Percentiles rank a stretch among this genome's conserved stretches.
Evolutionary conservation across 257 asterid species (phyloP).

Genomic region (Plectranthus barbatus): DNA sequence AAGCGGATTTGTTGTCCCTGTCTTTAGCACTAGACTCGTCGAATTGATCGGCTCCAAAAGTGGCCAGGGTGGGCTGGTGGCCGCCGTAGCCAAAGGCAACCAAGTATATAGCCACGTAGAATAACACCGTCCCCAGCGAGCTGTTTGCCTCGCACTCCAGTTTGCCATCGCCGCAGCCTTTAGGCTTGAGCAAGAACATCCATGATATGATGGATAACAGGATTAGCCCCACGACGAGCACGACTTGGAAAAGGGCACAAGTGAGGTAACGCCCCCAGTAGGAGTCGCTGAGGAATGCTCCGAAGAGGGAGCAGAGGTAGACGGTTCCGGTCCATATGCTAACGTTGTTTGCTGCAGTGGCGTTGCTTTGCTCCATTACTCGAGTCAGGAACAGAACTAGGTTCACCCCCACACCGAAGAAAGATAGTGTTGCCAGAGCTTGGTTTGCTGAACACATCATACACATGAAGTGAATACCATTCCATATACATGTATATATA

Average conservation of each 20-base stretch:
- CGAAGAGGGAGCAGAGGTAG: slow-evolving; percentile 34
- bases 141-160: slow-evolving; percentile 7
- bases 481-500: neutral
- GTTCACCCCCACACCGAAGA: slow-evolving; percentile 42
- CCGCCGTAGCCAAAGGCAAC: slow-evolving; percentile 84
- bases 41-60: slow-evolving; percentile 77
- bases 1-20: slow-evolving; percentile 25
- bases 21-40: slow-evolving; percentile 30
- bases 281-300: slow-evolving; percentile 43
- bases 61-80: slow-evolving; percentile 76
- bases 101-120: slow-evolving; percentile 60
- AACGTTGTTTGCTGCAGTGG: slow-evolving; percentile 37
- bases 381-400: slow-evolving; percentile 35
- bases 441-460: slow-evolving; percentile 28
- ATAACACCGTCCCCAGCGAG: slow-evolving; percentile 17
- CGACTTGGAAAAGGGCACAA: slow-evolving; percentile 34
- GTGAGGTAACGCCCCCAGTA: slow-evolving; percentile 67
- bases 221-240: slow-evolving; percentile 23
- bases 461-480: neutral
- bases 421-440: slow-evolving; percentile 34
- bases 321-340: slow-evolving; percentile 47
- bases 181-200: slow-evolving; percentile 29
- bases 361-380: slow-evolving; percentile 34
- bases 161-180: slow-evolving; percentile 32
- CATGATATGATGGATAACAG: slow-evolving; percentile 28